Evolutionary conservation across 2,329 filamentous ascomycete genomes (phyloP).

Genomic region (Pseudogymnoascus sp.): DNA sequence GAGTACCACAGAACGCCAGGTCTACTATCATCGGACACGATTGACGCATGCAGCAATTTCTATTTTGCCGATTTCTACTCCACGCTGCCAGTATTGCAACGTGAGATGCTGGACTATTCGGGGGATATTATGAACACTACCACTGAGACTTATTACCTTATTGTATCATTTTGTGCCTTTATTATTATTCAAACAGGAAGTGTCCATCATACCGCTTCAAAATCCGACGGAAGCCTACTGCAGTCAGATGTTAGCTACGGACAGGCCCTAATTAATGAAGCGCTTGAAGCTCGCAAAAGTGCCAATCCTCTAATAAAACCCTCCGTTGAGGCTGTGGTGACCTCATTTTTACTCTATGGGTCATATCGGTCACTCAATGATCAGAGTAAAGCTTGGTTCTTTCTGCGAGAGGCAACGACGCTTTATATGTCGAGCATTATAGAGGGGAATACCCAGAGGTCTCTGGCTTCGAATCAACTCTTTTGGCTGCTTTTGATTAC

Average conservation of each 20-base stretch:
- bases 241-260: conserved; percentile 6
- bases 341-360: not conserved
- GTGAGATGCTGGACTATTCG: conserved; percentile 2
- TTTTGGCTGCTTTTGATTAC: conserved; percentile 59
- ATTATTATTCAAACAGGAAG: conserved; percentile 4
- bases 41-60: not conserved
- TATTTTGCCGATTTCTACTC: conserved; percentile 3
- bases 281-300: conserved; percentile 2
- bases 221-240: not conserved
- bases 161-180: conserved; percentile 7
- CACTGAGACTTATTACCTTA: conserved; percentile 8
- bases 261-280: not conserved
- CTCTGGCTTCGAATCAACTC: conserved; percentile 41
- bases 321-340: not conserved
- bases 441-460: conserved; percentile 48
- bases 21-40: not conserved
- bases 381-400: conserved; percentile 51
- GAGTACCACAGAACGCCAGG: not conserved
- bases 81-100: not conserved
- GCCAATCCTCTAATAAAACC: not conserved
- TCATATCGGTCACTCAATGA: conserved; percentile 8
- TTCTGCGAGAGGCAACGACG: conserved; percentile 53
- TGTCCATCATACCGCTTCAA: conserved; percentile 1
- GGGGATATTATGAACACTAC: not conserved
- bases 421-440: conserved; percentile 51